A percentile compares a stretch with the other conserved stretches of the same genome.
phyloP scores from a whole-genome alignment of 2,329 filamentous ascomycete genomes.

The Exophiala calicioides region DNA sequence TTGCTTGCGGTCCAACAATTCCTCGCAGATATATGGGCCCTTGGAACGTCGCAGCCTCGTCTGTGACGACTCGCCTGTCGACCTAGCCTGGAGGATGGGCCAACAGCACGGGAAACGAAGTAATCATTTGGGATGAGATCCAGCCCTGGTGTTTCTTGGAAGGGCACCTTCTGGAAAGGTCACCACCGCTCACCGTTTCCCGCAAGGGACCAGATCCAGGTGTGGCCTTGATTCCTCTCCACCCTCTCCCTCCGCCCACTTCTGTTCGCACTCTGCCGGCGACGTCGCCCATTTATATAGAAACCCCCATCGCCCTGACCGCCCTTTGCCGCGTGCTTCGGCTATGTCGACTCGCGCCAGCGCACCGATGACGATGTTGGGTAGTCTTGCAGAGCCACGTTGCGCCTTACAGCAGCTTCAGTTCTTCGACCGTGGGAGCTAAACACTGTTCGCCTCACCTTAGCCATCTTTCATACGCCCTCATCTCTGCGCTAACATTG shows the following conservation, averaged over 20 bases:
- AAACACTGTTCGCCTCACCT: conserved; percentile 26
- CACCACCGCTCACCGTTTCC: too few relatives aligned
- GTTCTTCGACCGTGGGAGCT: conserved; percentile 19
- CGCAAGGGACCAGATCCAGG: too few relatives aligned
- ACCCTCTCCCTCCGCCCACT: conserved; percentile 1
- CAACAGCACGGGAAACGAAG: too few relatives aligned
- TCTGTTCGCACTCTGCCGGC: not conserved
- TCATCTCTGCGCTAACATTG: conserved; percentile 16
- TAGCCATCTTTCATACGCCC: conserved; percentile 16
- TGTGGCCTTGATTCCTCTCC: too few relatives aligned
- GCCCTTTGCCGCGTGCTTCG: conserved; percentile 21
- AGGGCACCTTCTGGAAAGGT: too few relatives aligned
- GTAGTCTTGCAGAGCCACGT: conserved; percentile 28
- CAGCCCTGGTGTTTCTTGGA: too few relatives aligned
- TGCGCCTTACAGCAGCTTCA: conserved; percentile 21
- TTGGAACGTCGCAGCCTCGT: conserved; percentile 24
- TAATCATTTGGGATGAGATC: too few relatives aligned
- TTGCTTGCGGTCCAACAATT: conserved; percentile 18
- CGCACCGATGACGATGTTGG: conserved; percentile 28
- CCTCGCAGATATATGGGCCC: conserved; percentile 17
- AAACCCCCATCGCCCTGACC: conserved; percentile 16
- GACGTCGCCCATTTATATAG: conserved; percentile 21
- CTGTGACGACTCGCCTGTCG: conserved; percentile 15
- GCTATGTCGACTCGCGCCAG: conserved; percentile 22
- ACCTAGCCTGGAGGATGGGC: too few relatives aligned